Evolutionary conservation across 306 rosid species (phyloP).

Genomic region (Delonix regia): DNA sequence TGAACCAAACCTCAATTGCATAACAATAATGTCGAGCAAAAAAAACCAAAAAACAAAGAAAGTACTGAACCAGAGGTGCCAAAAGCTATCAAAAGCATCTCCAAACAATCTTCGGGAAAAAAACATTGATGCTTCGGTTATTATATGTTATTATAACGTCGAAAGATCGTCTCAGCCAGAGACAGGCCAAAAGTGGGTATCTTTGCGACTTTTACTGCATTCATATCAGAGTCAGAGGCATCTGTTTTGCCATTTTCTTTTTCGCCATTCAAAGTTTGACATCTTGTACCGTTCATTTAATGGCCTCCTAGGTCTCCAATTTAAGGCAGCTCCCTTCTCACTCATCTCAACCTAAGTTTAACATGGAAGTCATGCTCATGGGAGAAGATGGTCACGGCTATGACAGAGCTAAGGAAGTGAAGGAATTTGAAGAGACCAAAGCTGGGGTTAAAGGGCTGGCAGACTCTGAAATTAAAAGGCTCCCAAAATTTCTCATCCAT

Average conservation of each 20-base stretch:
- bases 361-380: conserved; percentile 31
- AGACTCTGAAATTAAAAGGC: conserved; percentile 58
- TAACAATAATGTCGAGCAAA: too few relatives aligned
- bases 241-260: conserved; percentile 19
- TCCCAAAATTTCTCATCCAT: conserved; percentile 69
- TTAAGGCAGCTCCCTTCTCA: conserved; percentile 20
- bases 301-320: conserved; percentile 32
- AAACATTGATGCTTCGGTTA: conserved; percentile 26
- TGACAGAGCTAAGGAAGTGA: conserved; percentile 67
- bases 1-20: neutral
- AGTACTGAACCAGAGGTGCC: neutral
- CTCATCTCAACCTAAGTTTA: conserved; percentile 21
- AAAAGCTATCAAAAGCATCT: neutral
- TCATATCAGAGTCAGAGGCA: conserved; percentile 32
- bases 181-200: conserved; percentile 42
- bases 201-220: conserved; percentile 27
- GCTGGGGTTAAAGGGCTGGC: conserved; percentile 79
- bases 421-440: conserved; percentile 71
- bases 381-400: conserved; percentile 32
- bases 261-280: conserved; percentile 34
- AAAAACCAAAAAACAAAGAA: neutral
- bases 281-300: conserved; percentile 45
- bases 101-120: conserved; percentile 12
- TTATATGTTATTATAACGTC: conserved; percentile 22
- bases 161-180: conserved; percentile 1